phyloP scores from a whole-genome alignment of 2,329 filamentous ascomycete species.

The Fusarium neocosmosporiellum region DNA sequence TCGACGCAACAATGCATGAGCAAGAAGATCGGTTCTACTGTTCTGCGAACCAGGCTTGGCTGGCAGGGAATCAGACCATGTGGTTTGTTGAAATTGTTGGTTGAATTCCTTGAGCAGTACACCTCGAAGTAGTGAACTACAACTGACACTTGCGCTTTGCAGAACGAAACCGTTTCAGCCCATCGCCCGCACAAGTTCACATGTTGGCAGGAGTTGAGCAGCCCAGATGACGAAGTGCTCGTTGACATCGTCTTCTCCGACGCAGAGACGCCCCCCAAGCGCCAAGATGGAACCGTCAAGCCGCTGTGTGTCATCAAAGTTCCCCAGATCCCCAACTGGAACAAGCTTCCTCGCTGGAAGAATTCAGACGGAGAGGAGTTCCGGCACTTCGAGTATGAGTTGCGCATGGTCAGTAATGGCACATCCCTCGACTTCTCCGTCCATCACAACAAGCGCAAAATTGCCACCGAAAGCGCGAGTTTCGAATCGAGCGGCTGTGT shows the following conservation, averaged over 20 bases:
- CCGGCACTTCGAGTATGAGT: conserved; percentile 27
- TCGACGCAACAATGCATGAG: conserved; percentile 25
- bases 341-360: conserved; percentile 19
- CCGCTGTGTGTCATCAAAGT: conserved; percentile 34
- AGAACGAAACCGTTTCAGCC: conserved; percentile 31
- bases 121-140: background rate
- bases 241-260: conserved; percentile 25
- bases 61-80: conserved; percentile 40
- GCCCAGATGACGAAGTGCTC: background rate
- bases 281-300: conserved; percentile 16
- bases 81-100: conserved; percentile 47
- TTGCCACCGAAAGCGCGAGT: conserved; percentile 36
- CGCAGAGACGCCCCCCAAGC: conserved; percentile 9
- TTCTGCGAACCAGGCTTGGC: background rate
- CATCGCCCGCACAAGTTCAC: background rate
- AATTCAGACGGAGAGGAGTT: conserved; percentile 28
- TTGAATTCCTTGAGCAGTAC: background rate
- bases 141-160: background rate
- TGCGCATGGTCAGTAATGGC: conserved; percentile 41
- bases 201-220: conserved; percentile 24
- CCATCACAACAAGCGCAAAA: conserved; percentile 23
- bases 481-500: conserved; percentile 28
- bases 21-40: conserved; percentile 34
- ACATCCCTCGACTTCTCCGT: conserved; percentile 41
- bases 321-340: conserved; percentile 18